Conservation (phyloP, 208 protist species). For the Acanthamoeba lugdunensis region DNA sequence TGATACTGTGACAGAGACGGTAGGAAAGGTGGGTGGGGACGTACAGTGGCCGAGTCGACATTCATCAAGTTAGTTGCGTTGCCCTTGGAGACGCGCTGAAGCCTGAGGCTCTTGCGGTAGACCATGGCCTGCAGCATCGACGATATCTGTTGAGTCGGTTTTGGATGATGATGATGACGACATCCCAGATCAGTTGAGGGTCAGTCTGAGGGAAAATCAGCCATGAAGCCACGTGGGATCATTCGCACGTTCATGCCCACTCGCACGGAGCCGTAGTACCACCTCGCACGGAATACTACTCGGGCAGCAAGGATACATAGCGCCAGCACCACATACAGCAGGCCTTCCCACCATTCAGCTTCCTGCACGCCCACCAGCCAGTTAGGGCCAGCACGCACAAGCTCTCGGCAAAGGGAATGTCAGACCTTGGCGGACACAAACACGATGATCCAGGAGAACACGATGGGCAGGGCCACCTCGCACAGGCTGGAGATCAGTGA, state of each 20-base stretch:
- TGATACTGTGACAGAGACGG: neutral
- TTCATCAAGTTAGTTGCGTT: neutral
- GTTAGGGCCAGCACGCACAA: neutral
- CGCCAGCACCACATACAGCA: neutral
- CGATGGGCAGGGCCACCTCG: neutral
- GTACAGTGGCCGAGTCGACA: constrained; percentile 2
- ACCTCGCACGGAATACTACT: neutral
- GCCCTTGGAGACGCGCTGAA: constrained; percentile 6
- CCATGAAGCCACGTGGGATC: neutral
- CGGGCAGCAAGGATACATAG: neutral
- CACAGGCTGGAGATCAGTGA: neutral
- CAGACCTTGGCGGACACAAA: neutral
- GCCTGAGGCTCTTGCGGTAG: constrained; percentile 10
- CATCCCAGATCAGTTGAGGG: neutral
- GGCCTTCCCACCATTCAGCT: constrained; percentile 3
- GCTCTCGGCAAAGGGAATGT: neutral
- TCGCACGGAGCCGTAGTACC: neutral
- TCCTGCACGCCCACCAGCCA: neutral
- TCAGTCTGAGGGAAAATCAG: neutral
- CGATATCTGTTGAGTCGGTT: neutral
- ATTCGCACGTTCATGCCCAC: constrained; percentile 37
- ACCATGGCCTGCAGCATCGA: constrained; percentile 19
- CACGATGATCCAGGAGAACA: neutral
- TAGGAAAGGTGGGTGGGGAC: neutral
- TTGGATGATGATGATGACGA: neutral